Evolutionary conservation across 2,329 filamentous ascomycete species (phyloP).

Genomic region (Stagonosporopsis rhizophila): DNA sequence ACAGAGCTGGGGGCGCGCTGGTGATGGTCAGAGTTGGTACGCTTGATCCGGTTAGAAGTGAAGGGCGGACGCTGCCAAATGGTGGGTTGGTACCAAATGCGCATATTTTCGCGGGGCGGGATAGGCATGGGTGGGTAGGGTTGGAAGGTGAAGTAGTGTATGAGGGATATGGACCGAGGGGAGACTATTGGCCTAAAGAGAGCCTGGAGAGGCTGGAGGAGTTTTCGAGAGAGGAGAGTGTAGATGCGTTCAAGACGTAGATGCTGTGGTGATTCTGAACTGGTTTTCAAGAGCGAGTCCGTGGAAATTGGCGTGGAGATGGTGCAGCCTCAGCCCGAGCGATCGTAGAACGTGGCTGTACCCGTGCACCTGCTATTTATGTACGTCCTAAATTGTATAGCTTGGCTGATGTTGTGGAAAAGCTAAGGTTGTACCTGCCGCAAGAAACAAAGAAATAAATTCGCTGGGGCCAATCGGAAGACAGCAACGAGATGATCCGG

Average conservation of each 20-base stretch:
- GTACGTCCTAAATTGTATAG: not conserved
- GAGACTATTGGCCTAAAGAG: not conserved
- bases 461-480: not conserved
- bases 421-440: slow-evolving; percentile 1
- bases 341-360: not conserved
- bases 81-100: slow-evolving; percentile 52
- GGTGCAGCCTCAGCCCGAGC: not conserved
- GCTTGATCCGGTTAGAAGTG: slow-evolving; percentile 16
- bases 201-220: not conserved
- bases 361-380: not conserved
- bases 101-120: slow-evolving; percentile 50
- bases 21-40: not conserved
- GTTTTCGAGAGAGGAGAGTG: not conserved
- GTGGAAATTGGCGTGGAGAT: no score
- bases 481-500: not conserved
- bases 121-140: slow-evolving; percentile 21
- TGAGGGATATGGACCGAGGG: not conserved
- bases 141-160: not conserved
- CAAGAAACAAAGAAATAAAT: not conserved
- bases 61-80: slow-evolving; percentile 17
- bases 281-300: no score
- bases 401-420: not conserved
- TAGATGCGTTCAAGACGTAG: not conserved
- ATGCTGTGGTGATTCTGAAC: not conserved
- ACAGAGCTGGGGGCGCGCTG: slow-evolving; percentile 35